Base-by-base conservation (phyloP, 2,329 filamentous ascomycete species). In the Tricladium varicosporioides region DNA sequence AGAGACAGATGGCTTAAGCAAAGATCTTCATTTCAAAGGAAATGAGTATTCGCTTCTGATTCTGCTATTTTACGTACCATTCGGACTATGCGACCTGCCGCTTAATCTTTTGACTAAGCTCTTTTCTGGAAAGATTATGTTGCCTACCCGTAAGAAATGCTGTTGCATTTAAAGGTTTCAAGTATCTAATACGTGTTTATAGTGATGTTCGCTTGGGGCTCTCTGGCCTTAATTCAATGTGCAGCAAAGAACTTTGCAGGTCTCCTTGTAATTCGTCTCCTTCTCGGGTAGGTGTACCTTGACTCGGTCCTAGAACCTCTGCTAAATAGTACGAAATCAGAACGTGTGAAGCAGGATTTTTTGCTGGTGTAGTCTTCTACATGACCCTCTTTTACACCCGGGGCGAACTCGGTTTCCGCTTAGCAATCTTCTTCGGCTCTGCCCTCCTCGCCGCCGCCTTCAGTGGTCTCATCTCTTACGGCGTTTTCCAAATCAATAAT, bases 321-420 rank as follows among this genome's bases (percentile, higher is more conserved):
- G 22, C 22, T 27, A 27, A 27, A 27, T 7, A 27, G 15, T 48
- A n/a, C 9, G 1, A 2, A 2, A 18, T 33, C 32, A 54, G 14
- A 75, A 48, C 60, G 46, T 51, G 48, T 74, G 81, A 84, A 67
- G 80, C 80, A 0, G 81, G 78, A 0, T 83, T 82, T 69, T 81
- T 81, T 57, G 76, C 79, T 4, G 74, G 78, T 0, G 76, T 78
- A 13, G 79, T 83, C 2, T 82, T 81, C 67, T 84, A 79, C 60
- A 66, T 79, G 7, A 77, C 80, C 0, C 72, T 80, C 0, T 82
- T 83, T 45, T 78, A 80, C 44, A 69, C 68, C 0, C 65, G 67
- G 13, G 64, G 67, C 13, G 73, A 76, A 57, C 51, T 57, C 31
- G 54, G 43, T 1, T 56, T 60, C 13, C 72, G 75, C 10, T 72